Evolutionary conservation across 495 filamentous ascomycete species (phyloP), one percentile per base, ranked within the genome.

Genomic region (Podospora pseudocomata): DNA sequence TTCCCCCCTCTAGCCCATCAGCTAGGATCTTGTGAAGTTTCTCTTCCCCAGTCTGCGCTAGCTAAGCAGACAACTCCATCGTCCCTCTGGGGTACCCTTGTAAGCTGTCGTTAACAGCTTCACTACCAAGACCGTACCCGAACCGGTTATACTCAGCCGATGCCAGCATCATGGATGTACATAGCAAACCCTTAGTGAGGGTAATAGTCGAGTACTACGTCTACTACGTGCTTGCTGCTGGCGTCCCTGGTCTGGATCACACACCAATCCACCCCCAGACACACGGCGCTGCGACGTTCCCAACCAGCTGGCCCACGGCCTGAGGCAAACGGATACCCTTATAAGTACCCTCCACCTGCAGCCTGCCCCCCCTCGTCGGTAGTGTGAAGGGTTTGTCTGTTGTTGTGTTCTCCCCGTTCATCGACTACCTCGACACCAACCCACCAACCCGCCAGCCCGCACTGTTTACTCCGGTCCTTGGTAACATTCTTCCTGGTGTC

Each of bases 71-170:
- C 58, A 4, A n/a, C 5, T 16, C 5, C 58, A 11, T 30, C 26
- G 16, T 5, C 34, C 11, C 11, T 39, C 34, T 11, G 20, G 23
- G 28, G 7, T 32, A 27, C 59, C 59, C 23, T 18, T 26, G 27
- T 32, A n/a, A 30, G 60, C 28, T 63, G 20, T 16, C 15, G 18
- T 63, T 63, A 63, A 39, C 60, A 63, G 60, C 19, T 19, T 49
- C 32, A 16, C 30, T 19, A 34, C 28, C 61, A 44, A 63, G 61
- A 63, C 61, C 61, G 61, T 32, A 63, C 61, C 61, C 61, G 34
- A 63, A 63, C 61, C 61, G 61, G 61, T 63, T 63, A 63, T 63
- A 44, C 61, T 63, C 61, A 63, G n/a, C 61, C 61, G 61, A 63
- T n/a, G 61, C 55, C 55, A 58, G n/a, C 18, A 63, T 23, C 32